phyloP scores from a whole-genome alignment of 768 basidiomycete species.

The Hebeloma cylindrosporum region DNA sequence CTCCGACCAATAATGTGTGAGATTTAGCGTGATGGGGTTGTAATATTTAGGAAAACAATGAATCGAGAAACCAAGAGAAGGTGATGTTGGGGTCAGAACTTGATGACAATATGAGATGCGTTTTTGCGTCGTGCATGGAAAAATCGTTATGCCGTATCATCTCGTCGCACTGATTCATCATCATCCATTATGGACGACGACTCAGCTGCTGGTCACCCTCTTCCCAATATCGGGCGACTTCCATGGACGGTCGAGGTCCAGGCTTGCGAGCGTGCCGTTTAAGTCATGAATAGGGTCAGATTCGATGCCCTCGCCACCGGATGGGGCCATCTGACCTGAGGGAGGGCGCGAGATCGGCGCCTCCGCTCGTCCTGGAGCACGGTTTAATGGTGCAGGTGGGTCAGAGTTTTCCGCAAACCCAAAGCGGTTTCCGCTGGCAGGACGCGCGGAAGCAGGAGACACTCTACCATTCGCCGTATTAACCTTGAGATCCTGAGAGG shows the following conservation, averaged over 20 bases:
- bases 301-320: slow-evolving; percentile 35
- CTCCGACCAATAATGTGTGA: slow-evolving; percentile 29
- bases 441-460: slow-evolving; percentile 44
- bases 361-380: slow-evolving; percentile 43
- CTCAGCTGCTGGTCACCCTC: slow-evolving; percentile 7
- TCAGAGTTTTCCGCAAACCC: slow-evolving; percentile 46
- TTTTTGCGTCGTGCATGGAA: slow-evolving; percentile 15
- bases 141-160: not conserved
- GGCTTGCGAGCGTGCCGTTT: slow-evolving; percentile 74
- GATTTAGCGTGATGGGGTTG: slow-evolving; percentile 33
- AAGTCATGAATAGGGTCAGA: slow-evolving; percentile 64
- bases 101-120: slow-evolving; percentile 3
- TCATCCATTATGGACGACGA: not conserved
- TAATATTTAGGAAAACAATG: slow-evolving; percentile 29
- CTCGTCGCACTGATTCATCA: slow-evolving; percentile 4
- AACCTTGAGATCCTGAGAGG: slow-evolving; percentile 40
- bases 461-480: slow-evolving; percentile 21
- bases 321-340: slow-evolving; percentile 42
- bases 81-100: slow-evolving; percentile 10
- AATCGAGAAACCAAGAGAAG: slow-evolving; percentile 13
- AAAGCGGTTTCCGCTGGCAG: slow-evolving; percentile 47
- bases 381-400: slow-evolving; percentile 38
- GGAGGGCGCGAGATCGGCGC: slow-evolving; percentile 52
- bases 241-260: slow-evolving; percentile 56
- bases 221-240: slow-evolving; percentile 23